These are phyloP conservation scores for Pleoardoris graminearum DNA, from an alignment of 2,329 filamentous ascomycete genomes.

Conservation along the genomic window DNA sequence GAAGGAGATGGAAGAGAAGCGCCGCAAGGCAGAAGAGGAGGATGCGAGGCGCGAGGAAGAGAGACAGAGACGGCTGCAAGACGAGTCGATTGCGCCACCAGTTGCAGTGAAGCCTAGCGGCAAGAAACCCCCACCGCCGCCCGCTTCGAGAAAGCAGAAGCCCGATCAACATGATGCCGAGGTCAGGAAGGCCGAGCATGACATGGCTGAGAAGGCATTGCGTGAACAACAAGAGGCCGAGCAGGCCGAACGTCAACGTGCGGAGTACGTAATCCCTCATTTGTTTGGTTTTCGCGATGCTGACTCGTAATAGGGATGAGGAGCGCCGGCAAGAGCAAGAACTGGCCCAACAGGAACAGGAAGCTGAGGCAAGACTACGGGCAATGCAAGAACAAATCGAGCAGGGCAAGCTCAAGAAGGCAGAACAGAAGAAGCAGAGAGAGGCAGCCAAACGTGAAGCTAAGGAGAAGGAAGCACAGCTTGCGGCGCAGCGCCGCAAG, in stretches of 20 bases:
- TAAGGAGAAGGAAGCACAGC: slow-evolving; percentile 82
- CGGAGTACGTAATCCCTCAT: slow-evolving; percentile 71
- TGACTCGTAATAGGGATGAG: slow-evolving; percentile 63
- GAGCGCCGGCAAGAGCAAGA: slow-evolving; percentile 78
- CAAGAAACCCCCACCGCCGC: slow-evolving; percentile 69
- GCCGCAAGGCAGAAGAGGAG: slow-evolving; percentile 90
- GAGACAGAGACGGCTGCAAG: slow-evolving; percentile 77
- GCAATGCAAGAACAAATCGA: slow-evolving; percentile 92
- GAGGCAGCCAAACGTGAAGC: slow-evolving; percentile 85
- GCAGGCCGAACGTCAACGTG: slow-evolving; percentile 69
- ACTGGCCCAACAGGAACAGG: slow-evolving; percentile 76
- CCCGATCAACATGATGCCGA: slow-evolving; percentile 61
- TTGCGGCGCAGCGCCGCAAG: slow-evolving; percentile 85
- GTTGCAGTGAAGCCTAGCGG: slow-evolving; percentile 50
- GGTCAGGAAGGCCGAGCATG: slow-evolving; percentile 62
- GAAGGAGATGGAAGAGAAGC: slow-evolving; percentile 81
- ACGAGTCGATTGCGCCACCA: slow-evolving; percentile 70
- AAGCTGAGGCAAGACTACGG: slow-evolving; percentile 78
- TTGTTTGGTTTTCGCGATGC: slow-evolving; percentile 1
- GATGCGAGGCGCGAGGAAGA: slow-evolving; percentile 87
- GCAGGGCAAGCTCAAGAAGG: slow-evolving; percentile 91
- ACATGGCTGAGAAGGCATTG: slow-evolving; percentile 57
- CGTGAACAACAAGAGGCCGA: slow-evolving; percentile 75
- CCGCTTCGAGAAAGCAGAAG: slow-evolving; percentile 71
- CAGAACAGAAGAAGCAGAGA: slow-evolving; percentile 91